Evolutionary conservation across 1,139 yeast genomes (phyloP), one percentile per base, ranked within the genome.

Genomic region (Candida pseudoviswanathii): DNA sequence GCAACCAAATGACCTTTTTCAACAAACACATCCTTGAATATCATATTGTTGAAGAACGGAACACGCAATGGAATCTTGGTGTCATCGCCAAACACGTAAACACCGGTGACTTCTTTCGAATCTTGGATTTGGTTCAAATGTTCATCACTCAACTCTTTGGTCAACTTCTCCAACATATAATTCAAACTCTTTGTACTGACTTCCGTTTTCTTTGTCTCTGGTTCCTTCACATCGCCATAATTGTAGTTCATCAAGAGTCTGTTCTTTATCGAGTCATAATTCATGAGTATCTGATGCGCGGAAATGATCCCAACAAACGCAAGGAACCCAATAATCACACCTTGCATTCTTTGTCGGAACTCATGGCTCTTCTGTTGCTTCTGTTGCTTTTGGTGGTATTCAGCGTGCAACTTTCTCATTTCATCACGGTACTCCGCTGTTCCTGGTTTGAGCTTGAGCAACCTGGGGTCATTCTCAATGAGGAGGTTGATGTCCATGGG

Each of bases 11-110:
- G 67, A 25, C 77, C 81, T 24, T 74, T 69, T 1, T 66, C 61
- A 16, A 89, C 60, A 34, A 73, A 71, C n/a, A 90, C 81, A 59
- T 84, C 87, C 43, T 78, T 73, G 43, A 91, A 66, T 16, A 73
- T 59, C 68, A 77, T 76, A 41, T 80, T 79, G 59, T 91, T 90
- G 59, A 92, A 90, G 58, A 74, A 79, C 1, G 75, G 71, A 5
- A 87, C 65, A 59, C 96, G 73, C 27, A 78, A 60, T 1, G 96
- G 96, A 21, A 77, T 65, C 53, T 76, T 78, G 5, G 66, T 67
- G 26, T 67, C 64, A 22, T 65, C 68, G 1, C 81, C 81, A 57
- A 66, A 70, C 9, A 73, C 51, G 55, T 76, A 76, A 33, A 76
- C 62, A 0, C 81, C 81, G 2, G 71, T 52, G 3, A 52, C 57